phyloP scores from a whole-genome alignment of 495 filamentous ascomycete genomes.

The Achaetomiella virescens region DNA sequence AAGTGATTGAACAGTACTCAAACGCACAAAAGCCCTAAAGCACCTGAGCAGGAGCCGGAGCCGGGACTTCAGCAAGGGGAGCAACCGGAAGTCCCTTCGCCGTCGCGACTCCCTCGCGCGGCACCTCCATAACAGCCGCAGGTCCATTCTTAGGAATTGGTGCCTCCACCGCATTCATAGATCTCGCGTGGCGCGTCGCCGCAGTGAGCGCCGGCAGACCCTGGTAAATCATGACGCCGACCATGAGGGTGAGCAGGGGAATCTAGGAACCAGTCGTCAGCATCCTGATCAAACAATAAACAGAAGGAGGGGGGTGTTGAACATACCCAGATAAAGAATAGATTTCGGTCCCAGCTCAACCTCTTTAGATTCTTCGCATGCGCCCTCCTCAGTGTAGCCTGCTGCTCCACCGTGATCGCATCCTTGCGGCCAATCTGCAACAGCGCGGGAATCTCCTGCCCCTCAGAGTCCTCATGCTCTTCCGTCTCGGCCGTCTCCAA shows the following conservation, averaged over 20 bases:
- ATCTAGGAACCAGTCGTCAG: conserved; percentile 31
- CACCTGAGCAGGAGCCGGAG: too few relatives aligned
- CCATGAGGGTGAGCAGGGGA: conserved; percentile 21
- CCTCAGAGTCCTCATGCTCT: not conserved
- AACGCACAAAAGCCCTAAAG: too few relatives aligned
- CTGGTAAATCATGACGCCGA: conserved; percentile 22
- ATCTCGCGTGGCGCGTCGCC: not conserved
- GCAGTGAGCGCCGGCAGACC: conserved; percentile 11
- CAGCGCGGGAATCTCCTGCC: conserved; percentile 33
- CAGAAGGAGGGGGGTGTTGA: not conserved
- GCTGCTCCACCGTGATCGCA: conserved; percentile 62
- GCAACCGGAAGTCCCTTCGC: too few relatives aligned
- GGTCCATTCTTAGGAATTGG: not conserved
- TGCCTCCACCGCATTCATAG: too few relatives aligned
- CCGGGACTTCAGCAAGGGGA: too few relatives aligned
- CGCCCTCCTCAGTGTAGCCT: conserved; percentile 62
- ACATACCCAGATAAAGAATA: conserved; percentile 81
- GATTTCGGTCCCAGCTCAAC: conserved; percentile 65
- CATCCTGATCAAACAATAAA: conserved; percentile 22
- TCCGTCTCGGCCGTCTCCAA: conserved; percentile 15
- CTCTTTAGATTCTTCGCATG: conserved; percentile 71
- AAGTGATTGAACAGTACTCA: too few relatives aligned
- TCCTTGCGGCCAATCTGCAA: conserved; percentile 48
- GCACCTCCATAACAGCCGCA: not conserved
- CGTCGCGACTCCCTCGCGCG: too few relatives aligned